These are phyloP conservation scores for Spergularia marina DNA, from an alignment of 148 eudicot genomes.

Conservation along the genomic window DNA sequence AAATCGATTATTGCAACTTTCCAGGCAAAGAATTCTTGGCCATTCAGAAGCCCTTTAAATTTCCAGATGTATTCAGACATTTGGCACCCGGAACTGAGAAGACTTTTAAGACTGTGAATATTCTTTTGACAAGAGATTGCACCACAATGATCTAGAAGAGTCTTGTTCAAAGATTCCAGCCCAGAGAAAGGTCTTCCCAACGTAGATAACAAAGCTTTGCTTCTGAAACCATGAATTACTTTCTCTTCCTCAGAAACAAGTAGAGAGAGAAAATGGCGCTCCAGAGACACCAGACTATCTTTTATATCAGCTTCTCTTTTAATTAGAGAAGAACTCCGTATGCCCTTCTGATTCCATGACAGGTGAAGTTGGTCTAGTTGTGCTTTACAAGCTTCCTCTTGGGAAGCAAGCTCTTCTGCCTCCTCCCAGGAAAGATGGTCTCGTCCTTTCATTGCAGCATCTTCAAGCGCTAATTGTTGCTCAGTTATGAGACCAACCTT, in stretches of 20 bases:
- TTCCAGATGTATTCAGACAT: slow-evolving; percentile 81
- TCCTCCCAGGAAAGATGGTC: slow-evolving; percentile 99
- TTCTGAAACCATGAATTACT: slow-evolving; percentile 40
- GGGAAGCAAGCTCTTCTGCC: slow-evolving; percentile 98
- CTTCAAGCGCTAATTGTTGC: slow-evolving; percentile 87
- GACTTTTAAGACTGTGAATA: slow-evolving; percentile 38
- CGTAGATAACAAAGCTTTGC: slow-evolving; percentile 57
- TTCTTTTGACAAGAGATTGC: slow-evolving; percentile 40
- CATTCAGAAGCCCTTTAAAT: slow-evolving; percentile 51
- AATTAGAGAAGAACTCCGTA: slow-evolving; percentile 54
- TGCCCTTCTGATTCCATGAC: slow-evolving; percentile 82
- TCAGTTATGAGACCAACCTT: slow-evolving; percentile 88
- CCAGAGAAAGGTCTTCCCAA: slow-evolving; percentile 65
- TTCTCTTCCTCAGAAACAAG: slow-evolving; percentile 49
- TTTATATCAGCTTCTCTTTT: slow-evolving; percentile 63
- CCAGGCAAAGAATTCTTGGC: slow-evolving; percentile 80
- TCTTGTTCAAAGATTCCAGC: slow-evolving; percentile 67
- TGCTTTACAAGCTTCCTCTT: slow-evolving; percentile 94
- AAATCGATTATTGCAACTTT: slow-evolving; percentile 71
- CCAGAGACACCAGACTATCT: slow-evolving; percentile 51
- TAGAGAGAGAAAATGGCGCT: slow-evolving; percentile 60
- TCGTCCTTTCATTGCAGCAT: slow-evolving; percentile 90
- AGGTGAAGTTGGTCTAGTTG: slow-evolving; percentile 84
- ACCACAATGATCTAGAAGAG: slow-evolving; percentile 45
- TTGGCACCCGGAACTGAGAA: slow-evolving; percentile 64